These are phyloP conservation scores for Scheffersomyces segobiensis DNA, from an alignment of 1,139 yeast species.

Conservation along the genomic window DNA sequence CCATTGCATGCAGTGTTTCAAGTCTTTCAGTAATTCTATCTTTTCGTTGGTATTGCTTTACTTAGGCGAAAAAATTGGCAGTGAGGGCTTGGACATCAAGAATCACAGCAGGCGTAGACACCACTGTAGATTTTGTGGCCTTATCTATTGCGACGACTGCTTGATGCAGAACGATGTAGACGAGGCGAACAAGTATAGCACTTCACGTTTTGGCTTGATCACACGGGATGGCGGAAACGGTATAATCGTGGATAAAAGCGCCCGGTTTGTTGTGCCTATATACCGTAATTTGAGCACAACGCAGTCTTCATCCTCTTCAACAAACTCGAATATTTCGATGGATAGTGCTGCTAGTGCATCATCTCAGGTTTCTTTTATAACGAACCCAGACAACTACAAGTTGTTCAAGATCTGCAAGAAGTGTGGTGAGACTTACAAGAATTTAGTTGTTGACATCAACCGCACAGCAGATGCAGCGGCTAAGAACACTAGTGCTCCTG, in stretches of 20 bases:
- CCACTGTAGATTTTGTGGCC: slow-evolving; percentile 49
- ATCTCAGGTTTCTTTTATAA: slow-evolving; percentile 7
- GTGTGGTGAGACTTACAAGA: slow-evolving; percentile 36
- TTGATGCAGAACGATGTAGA: slow-evolving; percentile 18
- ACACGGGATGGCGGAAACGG: slow-evolving; percentile 13
- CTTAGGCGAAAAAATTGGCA: slow-evolving; percentile 9
- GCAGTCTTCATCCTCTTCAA: neutral
- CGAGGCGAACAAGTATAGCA: slow-evolving; percentile 10
- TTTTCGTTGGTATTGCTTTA: slow-evolving; percentile 12
- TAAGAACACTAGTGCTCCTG: neutral
- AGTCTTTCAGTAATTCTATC: slow-evolving; percentile 31
- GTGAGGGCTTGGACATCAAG: slow-evolving; percentile 1
- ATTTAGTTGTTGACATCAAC: slow-evolving; percentile 30
- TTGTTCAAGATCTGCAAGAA: slow-evolving; percentile 38
- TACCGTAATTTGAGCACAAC: slow-evolving; percentile 20
- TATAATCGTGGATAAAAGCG: slow-evolving; percentile 33
- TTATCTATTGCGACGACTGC: slow-evolving; percentile 39
- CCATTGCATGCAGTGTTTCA: slow-evolving; percentile 46
- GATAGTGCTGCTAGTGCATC: neutral
- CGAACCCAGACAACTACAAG: slow-evolving; percentile 17
- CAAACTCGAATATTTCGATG: neutral
- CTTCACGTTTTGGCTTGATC: slow-evolving; percentile 12
- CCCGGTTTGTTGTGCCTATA: slow-evolving; percentile 41
- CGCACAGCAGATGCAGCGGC: slow-evolving; percentile 11
- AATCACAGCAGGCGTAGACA: slow-evolving; percentile 31